phyloP scores from a whole-genome alignment of 768 basidiomycete genomes.

The Kwoniella botswanensis region DNA sequence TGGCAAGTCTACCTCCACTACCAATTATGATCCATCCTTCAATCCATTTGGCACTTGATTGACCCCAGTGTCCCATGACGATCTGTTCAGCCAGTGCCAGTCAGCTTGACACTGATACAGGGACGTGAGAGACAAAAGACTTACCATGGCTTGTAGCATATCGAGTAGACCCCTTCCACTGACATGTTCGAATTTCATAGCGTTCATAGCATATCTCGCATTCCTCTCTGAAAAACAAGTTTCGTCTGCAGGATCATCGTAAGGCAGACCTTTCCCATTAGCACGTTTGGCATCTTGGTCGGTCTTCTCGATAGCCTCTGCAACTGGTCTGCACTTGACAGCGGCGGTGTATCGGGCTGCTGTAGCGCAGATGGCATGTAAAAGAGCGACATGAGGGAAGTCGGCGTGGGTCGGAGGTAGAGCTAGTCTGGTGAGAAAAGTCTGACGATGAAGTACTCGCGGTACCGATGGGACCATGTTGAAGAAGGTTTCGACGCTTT shows the following conservation, averaged over 20 bases:
- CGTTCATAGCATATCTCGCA: constrained; percentile 36
- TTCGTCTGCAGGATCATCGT: constrained; percentile 29
- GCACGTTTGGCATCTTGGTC: constrained; percentile 18
- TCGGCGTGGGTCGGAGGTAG: constrained; percentile 72
- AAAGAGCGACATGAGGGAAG: constrained; percentile 71
- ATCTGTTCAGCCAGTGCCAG: constrained; percentile 1
- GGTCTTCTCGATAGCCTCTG: constrained; percentile 24
- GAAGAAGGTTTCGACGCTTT: constrained; percentile 79
- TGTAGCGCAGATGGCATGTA: constrained; percentile 83
- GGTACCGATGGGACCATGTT: constrained; percentile 74
- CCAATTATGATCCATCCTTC: constrained; percentile 48
- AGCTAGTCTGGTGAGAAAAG: constrained; percentile 69
- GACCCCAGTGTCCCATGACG: constrained; percentile 29
- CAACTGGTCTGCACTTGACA: constrained; percentile 31
- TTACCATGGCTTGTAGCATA: constrained; percentile 39
- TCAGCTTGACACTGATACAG: constrained; percentile 4
- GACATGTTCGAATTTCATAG: constrained; percentile 27
- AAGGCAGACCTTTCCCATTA: constrained; percentile 14
- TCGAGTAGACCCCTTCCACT: constrained; percentile 34
- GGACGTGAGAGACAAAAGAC: background rate
- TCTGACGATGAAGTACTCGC: constrained; percentile 70
- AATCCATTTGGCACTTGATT: constrained; percentile 40
- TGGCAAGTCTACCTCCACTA: constrained; percentile 22
- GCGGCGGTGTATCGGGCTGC: constrained; percentile 75
- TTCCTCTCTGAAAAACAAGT: constrained; percentile 48